These are phyloP conservation scores for Medicago ruthenica DNA, from an alignment of 306 rosid genomes.

Conservation along the genomic window DNA sequence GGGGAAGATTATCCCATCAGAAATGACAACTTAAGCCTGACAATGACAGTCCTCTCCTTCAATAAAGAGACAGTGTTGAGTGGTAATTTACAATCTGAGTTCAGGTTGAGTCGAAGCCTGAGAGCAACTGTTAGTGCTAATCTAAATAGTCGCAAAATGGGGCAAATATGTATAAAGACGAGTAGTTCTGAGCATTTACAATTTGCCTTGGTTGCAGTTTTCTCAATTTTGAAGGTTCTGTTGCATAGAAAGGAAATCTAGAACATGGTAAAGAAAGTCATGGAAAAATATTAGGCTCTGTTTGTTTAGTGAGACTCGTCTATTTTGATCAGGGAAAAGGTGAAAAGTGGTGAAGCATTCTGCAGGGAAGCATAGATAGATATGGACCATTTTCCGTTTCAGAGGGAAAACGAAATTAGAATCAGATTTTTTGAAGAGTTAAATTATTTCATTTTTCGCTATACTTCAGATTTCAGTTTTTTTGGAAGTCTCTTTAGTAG, in stretches of 20 bases:
- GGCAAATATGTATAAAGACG: conserved; percentile 71
- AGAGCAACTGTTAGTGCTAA: conserved; percentile 71
- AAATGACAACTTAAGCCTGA: conserved; percentile 67
- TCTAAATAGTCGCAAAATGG: conserved; percentile 90
- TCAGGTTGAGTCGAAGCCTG: conserved; percentile 68
- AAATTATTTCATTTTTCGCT: conserved; percentile 32
- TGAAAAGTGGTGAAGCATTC: conserved; percentile 38
- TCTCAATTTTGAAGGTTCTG: conserved; percentile 68
- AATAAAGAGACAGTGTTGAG: conserved; percentile 82
- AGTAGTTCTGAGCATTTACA: conserved; percentile 89
- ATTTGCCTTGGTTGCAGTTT: conserved; percentile 69
- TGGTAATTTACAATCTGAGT: conserved; percentile 79
- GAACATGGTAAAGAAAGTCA: conserved; percentile 40
- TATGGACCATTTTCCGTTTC: conserved; percentile 24
- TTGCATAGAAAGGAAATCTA: conserved; percentile 50
- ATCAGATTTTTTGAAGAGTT: conserved; percentile 22
- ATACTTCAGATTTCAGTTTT: conserved; percentile 39
- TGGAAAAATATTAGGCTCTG: conserved; percentile 44
- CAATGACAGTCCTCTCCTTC: conserved; percentile 72
- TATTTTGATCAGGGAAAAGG: conserved; percentile 39
- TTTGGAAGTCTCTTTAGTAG: conserved; percentile 38
- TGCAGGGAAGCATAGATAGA: conserved; percentile 33
- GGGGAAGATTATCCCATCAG: conserved; percentile 88
- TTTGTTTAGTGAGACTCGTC: conserved; percentile 7
- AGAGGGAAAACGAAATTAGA: conserved; percentile 18